Base-by-base conservation (phyloP, 192 early-diverging fungal genomes). In the Backusella psychrophila region DNA sequence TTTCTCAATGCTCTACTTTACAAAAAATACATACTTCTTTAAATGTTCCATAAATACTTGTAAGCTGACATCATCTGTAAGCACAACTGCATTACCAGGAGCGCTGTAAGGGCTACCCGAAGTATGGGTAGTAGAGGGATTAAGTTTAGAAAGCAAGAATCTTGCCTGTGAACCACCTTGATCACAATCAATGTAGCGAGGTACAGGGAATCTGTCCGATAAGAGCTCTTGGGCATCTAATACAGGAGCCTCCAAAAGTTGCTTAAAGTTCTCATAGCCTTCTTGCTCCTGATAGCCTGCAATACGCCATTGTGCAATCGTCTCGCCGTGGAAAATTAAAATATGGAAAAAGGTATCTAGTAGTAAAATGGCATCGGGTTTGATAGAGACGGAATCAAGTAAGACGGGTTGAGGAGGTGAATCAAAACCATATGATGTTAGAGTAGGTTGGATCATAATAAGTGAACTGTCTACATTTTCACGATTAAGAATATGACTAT, bases 311-410 rank as follows among this genome's bases (percentile, higher is more conserved):
- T 93, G 92, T 15, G 97, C 96, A 79, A 99, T 94, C 1, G 94
- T 97, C 78, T 96, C 94, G 56, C 98, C 98, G 76, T 99, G 98
- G 94, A 96, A 99, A 77, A 99, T 98, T 23, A 99, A 91, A 53
- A 98, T 93, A 82, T 99, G 96, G 93, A 99, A 99, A 87, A 96
- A 99, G 6, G 98, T 98, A 81, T 99, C 98, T 34, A 99, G 85
- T 8, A 99, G 84, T 41, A 99, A 75, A 65, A 98, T 94, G 8
- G 91, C 89, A 77, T 99, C 95, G 6, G 94, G 92, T 82, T 98
- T 96, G 84, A 99, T 94, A 29, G 98, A 99, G n/a, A 98, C 89
- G 26, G 97, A 99, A 87, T 99, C 98, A 74, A 99, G 83, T 26
- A 98, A 81, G 5, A 98, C 98, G 8, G 98, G 97, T 67, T 93